phyloP scores from a whole-genome alignment of 164 flowering plant species.

The Malania oleifera region DNA sequence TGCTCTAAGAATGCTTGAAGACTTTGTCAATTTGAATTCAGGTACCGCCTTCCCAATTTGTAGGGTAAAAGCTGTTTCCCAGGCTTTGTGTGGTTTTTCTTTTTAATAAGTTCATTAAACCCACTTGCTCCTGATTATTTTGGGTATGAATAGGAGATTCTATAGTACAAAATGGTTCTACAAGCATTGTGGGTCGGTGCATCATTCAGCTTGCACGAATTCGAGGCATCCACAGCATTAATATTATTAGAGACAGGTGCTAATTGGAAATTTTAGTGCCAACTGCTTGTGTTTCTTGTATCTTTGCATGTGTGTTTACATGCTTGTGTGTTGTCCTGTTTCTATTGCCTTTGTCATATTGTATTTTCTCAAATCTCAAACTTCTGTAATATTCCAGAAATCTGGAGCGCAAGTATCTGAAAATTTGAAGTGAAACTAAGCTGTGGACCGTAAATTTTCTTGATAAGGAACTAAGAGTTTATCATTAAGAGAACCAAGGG shows the following conservation, averaged over 20 bases:
- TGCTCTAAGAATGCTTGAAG: slow-evolving; percentile 86
- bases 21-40: slow-evolving; percentile 61
- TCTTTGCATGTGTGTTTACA: background rate
- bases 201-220: slow-evolving; percentile 80
- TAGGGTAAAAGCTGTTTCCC: background rate
- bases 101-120: slow-evolving; percentile 1
- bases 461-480: too few species aligned
- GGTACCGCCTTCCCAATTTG: slow-evolving; percentile 32
- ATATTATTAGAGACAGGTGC: slow-evolving; percentile 88
- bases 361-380: too few species aligned
- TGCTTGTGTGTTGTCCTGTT: background rate
- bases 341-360: too few species aligned
- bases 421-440: too few species aligned
- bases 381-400: too few species aligned
- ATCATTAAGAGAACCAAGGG: too few species aligned
- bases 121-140: slow-evolving; percentile 11
- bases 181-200: slow-evolving; percentile 97
- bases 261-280: background rate
- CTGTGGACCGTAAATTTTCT: too few species aligned
- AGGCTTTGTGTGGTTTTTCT: background rate
- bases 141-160: slow-evolving; percentile 56
- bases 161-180: slow-evolving; percentile 96
- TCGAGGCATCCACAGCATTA: slow-evolving; percentile 75
- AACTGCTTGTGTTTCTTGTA: background rate
- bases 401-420: too few species aligned